Base-by-base conservation (phyloP, 2,329 filamentous ascomycete genomes). In the Hyphodiscus sp. region DNA sequence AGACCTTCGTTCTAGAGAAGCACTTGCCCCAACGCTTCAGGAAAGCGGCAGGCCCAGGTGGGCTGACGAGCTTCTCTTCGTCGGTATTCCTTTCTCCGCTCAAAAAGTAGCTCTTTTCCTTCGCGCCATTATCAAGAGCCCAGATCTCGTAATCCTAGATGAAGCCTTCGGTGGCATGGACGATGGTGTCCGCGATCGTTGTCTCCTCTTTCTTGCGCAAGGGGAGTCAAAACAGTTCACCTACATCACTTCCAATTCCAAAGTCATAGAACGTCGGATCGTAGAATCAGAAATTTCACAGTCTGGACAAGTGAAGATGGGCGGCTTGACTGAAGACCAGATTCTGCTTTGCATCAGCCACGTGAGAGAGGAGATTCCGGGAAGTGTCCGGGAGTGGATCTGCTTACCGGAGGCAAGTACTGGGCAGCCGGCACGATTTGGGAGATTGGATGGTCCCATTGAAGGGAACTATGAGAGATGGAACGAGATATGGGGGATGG, bases 261-360 rank as follows among this genome's bases (percentile, higher is more conserved):
- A 45, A 41, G 20, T 41, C 49, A 23, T 41, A 1, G 6, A 23
- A n/a, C 45, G 49, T 1, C 48, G 26, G 6, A 64, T 76, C 29
- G 69, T 78, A 0, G 72, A 79, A 13, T 82, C 76, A 54, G 70
- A 77, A 1, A 68, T 69, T 0, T 68, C 73, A 8, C 72, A 70
- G 52, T 61, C 70, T 0, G 78, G 74, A 0, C 65, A 68, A 1
- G 74, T 82, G 1, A 74, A 70, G 20, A 71, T 92, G 4, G 66
- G 65, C 1, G 90, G 90, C 0, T 70, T 96, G 52, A 76, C 77
- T 1, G 74, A 82, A 0, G 70, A 81, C 20, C 92, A 97, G 71
- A 91, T 91, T 0, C 72, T 99, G 51, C 79, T 97, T n/a, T 90
- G 91, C 59, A 92, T 97, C 55, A 94, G 90, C 57, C 94, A 99